These are phyloP conservation scores for Elongisporangium prolatum DNA, from an alignment of 352 stramenopile species.

Conservation along the genomic window DNA sequence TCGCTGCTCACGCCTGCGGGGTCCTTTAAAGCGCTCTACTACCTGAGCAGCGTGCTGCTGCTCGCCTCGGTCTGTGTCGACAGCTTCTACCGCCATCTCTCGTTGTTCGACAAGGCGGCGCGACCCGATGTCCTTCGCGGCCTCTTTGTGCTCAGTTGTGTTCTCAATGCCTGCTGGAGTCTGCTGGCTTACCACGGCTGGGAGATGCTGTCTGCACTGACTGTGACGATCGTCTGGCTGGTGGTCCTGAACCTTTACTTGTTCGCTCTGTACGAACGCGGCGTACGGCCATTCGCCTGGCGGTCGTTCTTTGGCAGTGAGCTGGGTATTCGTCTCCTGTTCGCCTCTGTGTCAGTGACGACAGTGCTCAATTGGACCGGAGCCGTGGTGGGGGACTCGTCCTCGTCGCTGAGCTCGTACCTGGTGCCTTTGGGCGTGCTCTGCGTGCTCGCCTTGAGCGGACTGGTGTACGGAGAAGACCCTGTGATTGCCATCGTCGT, in stretches of 20 bases:
- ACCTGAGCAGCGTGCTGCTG: conserved; percentile 50
- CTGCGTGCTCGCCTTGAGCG: conserved; percentile 32
- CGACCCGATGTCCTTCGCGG: conserved; percentile 40
- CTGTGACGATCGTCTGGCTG: conserved; percentile 57
- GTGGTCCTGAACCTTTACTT: conserved; percentile 60
- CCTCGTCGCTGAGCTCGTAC: conserved; percentile 35
- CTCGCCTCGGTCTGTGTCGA: conserved; percentile 22
- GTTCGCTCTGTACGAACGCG: conserved; percentile 47
- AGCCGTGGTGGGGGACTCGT: background rate
- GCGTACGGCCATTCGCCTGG: conserved; percentile 39
- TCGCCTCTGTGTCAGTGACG: conserved; percentile 54
- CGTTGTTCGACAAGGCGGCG: conserved; percentile 39
- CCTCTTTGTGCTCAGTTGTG: conserved; percentile 49
- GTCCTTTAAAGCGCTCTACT: conserved; percentile 61
- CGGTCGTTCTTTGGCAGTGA: conserved; percentile 57
- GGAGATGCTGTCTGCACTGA: conserved; percentile 30
- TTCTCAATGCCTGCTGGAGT: conserved; percentile 46
- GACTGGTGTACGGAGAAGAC: conserved; percentile 44
- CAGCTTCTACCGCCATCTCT: conserved; percentile 38
- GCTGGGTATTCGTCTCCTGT: conserved; percentile 59
- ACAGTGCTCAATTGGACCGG: conserved; percentile 43
- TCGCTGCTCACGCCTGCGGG: conserved; percentile 47
- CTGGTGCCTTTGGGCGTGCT: conserved; percentile 39
- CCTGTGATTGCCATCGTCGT: conserved; percentile 49
- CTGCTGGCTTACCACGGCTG: conserved; percentile 26